A percentile compares a stretch with the other conserved stretches of the same genome.
These are phyloP conservation scores for Didymellaceae sp. DNA, from an alignment of 2,329 filamentous ascomycete genomes.

Conservation along the genomic window DNA sequence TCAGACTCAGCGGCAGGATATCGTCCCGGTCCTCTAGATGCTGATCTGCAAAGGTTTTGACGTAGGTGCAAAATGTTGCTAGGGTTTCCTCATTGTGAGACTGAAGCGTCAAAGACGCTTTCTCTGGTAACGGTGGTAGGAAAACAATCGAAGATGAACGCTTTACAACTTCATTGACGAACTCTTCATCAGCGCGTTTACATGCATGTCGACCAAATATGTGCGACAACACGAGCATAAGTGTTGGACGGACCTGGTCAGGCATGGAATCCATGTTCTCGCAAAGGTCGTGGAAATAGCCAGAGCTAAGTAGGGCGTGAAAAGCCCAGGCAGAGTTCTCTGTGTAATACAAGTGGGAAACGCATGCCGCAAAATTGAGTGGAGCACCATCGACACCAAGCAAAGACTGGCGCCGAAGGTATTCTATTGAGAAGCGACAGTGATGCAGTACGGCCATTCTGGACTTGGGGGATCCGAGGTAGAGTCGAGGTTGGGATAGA, in stretches of 20 bases:
- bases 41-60: conserved; percentile 71
- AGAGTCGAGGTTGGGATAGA: conserved; percentile 72
- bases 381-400: conserved; percentile 67
- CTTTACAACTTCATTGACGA: conserved; percentile 58
- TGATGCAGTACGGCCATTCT: conserved; percentile 76
- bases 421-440: conserved; percentile 81
- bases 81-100: conserved; percentile 71
- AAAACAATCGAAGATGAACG: conserved; percentile 69
- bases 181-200: conserved; percentile 55
- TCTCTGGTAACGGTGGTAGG: conserved; percentile 66
- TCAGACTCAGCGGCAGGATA: conserved; percentile 66
- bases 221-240: conserved; percentile 74
- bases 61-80: conserved; percentile 71
- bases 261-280: conserved; percentile 60
- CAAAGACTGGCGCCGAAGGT: conserved; percentile 72
- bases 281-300: conserved; percentile 73
- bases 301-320: conserved; percentile 73
- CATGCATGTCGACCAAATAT: conserved; percentile 69
- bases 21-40: conserved; percentile 63
- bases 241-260: conserved; percentile 58
- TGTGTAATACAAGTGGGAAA: conserved; percentile 77
- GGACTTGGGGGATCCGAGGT: conserved; percentile 71
- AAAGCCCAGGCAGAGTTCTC: conserved; percentile 79
- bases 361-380: conserved; percentile 73
- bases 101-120: conserved; percentile 63